A percentile compares a stretch with the other conserved stretches of the same genome.
Conservation (phyloP, 176 grass and related monocot species). For the Triticum urartu region DNA sequence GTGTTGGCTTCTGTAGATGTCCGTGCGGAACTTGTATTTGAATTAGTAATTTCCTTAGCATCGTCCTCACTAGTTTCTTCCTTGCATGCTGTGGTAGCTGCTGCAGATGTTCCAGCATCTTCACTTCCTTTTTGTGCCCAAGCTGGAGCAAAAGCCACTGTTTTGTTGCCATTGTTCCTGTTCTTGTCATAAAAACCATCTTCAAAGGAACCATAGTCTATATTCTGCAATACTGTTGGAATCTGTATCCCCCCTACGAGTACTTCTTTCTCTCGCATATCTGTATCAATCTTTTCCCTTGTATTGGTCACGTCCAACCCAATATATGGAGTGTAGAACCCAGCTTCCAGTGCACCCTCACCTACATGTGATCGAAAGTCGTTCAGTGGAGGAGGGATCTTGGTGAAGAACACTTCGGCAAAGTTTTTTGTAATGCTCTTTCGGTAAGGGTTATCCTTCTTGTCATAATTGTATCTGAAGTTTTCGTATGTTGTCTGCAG, state of each 20-base stretch:
- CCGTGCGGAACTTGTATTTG: constrained; percentile 16
- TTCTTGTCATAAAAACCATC: constrained; percentile 32
- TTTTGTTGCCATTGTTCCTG: not conserved
- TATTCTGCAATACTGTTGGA: constrained; percentile 57
- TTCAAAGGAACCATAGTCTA: constrained; percentile 65
- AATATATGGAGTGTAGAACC: constrained; percentile 50
- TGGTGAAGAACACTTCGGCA: constrained; percentile 50
- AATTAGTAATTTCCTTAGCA: constrained; percentile 15
- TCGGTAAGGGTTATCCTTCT: constrained; percentile 59
- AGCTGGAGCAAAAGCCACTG: constrained; percentile 17
- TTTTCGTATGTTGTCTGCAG: constrained; percentile 74
- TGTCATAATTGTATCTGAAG: constrained; percentile 59
- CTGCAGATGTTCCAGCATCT: constrained; percentile 35
- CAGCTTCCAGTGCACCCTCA: constrained; percentile 47
- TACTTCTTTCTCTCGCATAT: constrained; percentile 21
- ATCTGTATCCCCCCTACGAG: constrained; percentile 42
- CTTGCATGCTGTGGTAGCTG: not conserved
- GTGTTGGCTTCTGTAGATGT: not conserved
- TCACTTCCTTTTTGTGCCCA: constrained; percentile 17
- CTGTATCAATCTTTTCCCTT: constrained; percentile 52
- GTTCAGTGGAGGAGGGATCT: constrained; percentile 53
- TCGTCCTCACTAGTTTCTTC: constrained; percentile 28
- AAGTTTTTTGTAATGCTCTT: constrained; percentile 53
- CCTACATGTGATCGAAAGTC: constrained; percentile 51
- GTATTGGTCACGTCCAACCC: constrained; percentile 24